Evolutionary conservation across 2,329 filamentous ascomycete genomes (phyloP).

Genomic region (Capronia coronata): DNA sequence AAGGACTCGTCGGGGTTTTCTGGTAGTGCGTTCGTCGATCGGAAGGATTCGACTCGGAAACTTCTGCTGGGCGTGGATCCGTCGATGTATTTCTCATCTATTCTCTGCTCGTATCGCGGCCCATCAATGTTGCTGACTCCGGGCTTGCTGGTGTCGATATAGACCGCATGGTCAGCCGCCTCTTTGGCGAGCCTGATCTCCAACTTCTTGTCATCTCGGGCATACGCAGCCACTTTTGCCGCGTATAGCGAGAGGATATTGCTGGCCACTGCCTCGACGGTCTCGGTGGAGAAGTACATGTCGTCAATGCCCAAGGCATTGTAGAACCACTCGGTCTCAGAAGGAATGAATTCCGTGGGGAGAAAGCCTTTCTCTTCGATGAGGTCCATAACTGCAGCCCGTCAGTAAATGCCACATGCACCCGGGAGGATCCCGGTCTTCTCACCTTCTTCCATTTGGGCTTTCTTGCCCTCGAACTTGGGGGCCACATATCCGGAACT

Average conservation of each 20-base stretch:
- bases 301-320: conserved; percentile 95
- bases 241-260: conserved; percentile 96
- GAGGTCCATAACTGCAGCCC: conserved; percentile 63
- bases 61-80: conserved; percentile 62
- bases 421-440: conserved; percentile 19
- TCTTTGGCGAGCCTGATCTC: conserved; percentile 97
- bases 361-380: conserved; percentile 79
- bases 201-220: conserved; percentile 84
- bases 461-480: conserved; percentile 83
- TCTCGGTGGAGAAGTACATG: conserved; percentile 93
- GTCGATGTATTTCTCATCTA: conserved; percentile 94
- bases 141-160: conserved; percentile 94
- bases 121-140: conserved; percentile 69
- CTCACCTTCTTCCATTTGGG: conserved; percentile 78
- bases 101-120: conserved; percentile 85
- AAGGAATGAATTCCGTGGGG: conserved; percentile 71
- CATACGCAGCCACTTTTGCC: conserved; percentile 89
- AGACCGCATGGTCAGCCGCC: conserved; percentile 87
- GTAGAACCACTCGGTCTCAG: conserved; percentile 94
- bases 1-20: conserved; percentile 70
- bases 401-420: conserved; percentile 26
- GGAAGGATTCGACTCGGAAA: conserved; percentile 96
- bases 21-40: conserved; percentile 75
- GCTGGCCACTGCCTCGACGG: conserved; percentile 76
- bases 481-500: conserved; percentile 92